Evolutionary conservation across 495 filamentous ascomycete species (phyloP), one percentile per base, ranked within the genome.

Genomic region (Penicillium mononematosum): DNA sequence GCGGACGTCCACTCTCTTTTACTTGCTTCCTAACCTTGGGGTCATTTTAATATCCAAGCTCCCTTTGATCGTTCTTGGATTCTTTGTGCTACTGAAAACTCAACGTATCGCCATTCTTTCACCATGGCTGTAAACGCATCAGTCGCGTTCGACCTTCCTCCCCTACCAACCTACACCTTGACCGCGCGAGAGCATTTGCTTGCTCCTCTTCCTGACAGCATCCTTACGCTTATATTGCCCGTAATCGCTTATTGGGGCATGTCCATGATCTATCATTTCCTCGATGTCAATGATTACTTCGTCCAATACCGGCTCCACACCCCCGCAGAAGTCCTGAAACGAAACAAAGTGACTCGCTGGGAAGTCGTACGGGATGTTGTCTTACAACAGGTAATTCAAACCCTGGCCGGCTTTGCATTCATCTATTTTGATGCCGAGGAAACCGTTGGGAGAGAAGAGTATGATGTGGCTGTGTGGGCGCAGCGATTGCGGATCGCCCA

Each of bases 241-340:
- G 81, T 95, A 50, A 67, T 89, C 62, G 90, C 88, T 41, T 98
- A 98, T 78, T 97, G 94, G 93, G 75, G 73, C 29, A 63, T 95
- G 41, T 96, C 92, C n/a, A 74, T 89, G 69, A 71, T 94, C 65
- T 98, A 94, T 75, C 91, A 96, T 75, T 67, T 84, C 58, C 81
- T 97, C 65, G 92, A 96, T 74, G 74, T 84, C 46, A 84, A 86
- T 68, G 87, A 94, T 68, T 80, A 90, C 41, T 93, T 94, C 67
- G 83, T 90, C 32, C 81, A 92, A 61, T 95, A 96, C 75, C 86
- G 93, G 50, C 77, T 97, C 43, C 93, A 96, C 78, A 96, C 93
- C 0, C 92, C 93, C 27, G 90, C 88, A 49, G 93, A 96, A 65
- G 81, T 96, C 52, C 68, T 86, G 17, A 88, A 90, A 71, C 81